Evolutionary conservation across 2,329 filamentous ascomycete species (phyloP), one percentile per base, ranked within the genome.

Genomic region (Alternaria brassicicola): DNA sequence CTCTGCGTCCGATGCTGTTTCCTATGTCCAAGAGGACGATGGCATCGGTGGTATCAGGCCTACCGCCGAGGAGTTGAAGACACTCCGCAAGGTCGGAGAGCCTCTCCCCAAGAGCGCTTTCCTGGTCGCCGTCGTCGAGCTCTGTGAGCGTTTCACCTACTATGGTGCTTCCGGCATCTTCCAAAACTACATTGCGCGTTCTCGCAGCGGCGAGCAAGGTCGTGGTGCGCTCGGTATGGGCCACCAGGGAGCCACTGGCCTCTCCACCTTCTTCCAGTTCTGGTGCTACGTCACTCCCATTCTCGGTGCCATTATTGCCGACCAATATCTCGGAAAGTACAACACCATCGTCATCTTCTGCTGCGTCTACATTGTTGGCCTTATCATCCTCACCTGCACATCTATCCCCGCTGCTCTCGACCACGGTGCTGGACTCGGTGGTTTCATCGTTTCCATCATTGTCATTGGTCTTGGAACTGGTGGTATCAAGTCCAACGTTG

Each of bases 401-500:
- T 85, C 89, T 5, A 80, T 90, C 2, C 90, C 90, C 0, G 65
- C 69, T 1, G 87, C 90, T 54, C 88, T 93, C 39, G 77, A 84
- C 35, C 78, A 86, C 43, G 82, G 87, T 25, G 81, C 84, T 28
- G 81, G 88, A 1, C 84, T 91, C 35, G 88, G 81, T 13, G 87
- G 85, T 57, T 91, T 91, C 76, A 75, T 88, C 2, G 78, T 65
- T 19, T 59, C 86, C 47, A 79, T 90, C 50, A 78, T 91, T 41
- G 84, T 92, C 71, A 85, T 92, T 71, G 89, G 89, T 49, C 78
- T 91, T 39, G 90, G 90, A 55, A 91, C 89, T 4, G 90, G 90
- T 66, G 89, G 91, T 74, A 92, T 93, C 86, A 94, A 93, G 81
- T 86, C 89, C 64, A 93, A 93, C 72, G 89, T 93, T 46, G 79